Evolutionary conservation across 345 rosid species (phyloP).

Genomic region (Arabis hirsuta): DNA sequence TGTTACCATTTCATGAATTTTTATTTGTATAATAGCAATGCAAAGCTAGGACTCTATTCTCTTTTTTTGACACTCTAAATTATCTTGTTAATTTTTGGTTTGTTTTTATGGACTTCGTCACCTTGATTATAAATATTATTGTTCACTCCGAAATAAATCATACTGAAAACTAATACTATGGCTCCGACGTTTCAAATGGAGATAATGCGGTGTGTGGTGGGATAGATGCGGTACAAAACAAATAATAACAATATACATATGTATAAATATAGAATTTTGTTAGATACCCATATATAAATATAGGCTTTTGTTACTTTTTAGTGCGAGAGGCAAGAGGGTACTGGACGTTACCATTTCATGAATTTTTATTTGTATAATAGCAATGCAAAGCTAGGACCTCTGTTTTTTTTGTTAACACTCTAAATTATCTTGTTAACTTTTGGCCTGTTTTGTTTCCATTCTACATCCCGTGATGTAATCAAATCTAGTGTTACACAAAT

Average conservation of each 20-base stretch:
- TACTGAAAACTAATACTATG: not conserved
- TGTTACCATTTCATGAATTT: too few relatives aligned
- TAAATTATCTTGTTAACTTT: not conserved
- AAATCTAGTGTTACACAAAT: constrained; percentile 28
- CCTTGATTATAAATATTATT: too few relatives aligned
- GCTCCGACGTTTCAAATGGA: too few relatives aligned
- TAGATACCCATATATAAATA: too few relatives aligned
- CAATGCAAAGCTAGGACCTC: not conserved
- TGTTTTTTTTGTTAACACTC: not conserved
- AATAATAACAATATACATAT: too few relatives aligned
- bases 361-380: not conserved
- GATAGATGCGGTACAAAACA: too few relatives aligned
- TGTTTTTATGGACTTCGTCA: constrained; percentile 2
- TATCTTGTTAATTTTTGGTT: not conserved
- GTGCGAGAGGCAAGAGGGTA: too few relatives aligned
- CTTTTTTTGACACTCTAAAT: not conserved
- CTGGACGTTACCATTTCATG: too few relatives aligned
- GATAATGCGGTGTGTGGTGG: too few relatives aligned
- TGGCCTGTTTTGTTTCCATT: constrained; percentile 15
- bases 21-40: not conserved
- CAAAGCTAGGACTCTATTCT: too few relatives aligned
- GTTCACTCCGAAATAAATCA: not conserved
- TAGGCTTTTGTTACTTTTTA: too few relatives aligned
- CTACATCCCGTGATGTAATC: constrained; percentile 24
- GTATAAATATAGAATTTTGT: too few relatives aligned